Evolutionary conservation across 495 filamentous ascomycete genomes (phyloP).

Genomic region (Aspergillus incahuasiensis): DNA sequence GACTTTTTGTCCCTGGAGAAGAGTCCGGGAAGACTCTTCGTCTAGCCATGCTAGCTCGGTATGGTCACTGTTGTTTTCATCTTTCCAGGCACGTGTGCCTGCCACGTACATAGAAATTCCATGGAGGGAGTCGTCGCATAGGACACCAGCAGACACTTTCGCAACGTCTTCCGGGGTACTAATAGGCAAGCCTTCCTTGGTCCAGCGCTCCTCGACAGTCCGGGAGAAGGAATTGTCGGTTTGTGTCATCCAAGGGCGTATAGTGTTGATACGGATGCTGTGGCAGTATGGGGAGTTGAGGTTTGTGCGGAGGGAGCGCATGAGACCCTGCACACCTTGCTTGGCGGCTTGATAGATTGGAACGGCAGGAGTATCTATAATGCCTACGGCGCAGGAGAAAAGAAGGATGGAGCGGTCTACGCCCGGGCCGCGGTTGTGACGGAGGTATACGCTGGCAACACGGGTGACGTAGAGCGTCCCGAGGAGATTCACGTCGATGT

Average conservation of each 20-base stretch:
- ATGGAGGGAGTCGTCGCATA: conserved; percentile 34
- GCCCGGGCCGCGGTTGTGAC: conserved; percentile 35
- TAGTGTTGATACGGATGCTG: conserved; percentile 46
- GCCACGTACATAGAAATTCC: conserved; percentile 45
- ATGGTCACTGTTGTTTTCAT: conserved; percentile 41
- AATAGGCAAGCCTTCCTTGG: conserved; percentile 38
- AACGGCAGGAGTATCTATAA: conserved; percentile 43
- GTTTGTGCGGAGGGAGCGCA: conserved; percentile 42
- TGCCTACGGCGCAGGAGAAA: conserved; percentile 41
- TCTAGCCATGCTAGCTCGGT: conserved; percentile 43
- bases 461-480: conserved; percentile 44
- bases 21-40: conserved; percentile 30
- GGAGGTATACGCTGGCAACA: conserved; percentile 44
- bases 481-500: conserved; percentile 48
- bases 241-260: conserved; percentile 52
- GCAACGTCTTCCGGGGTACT: conserved; percentile 45
- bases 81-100: conserved; percentile 46
- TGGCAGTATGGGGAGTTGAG: conserved; percentile 34
- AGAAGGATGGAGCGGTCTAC: conserved; percentile 45
- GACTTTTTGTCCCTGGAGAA: conserved; percentile 34
- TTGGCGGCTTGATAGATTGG: conserved; percentile 49
- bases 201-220: conserved; percentile 41
- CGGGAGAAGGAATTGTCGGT: conserved; percentile 34
- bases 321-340: conserved; percentile 46
- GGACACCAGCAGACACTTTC: conserved; percentile 34